Evolutionary conservation across 169 alveolate species (phyloP), one percentile per base, ranked within the genome.

Genomic region (Eimeria falciformis): DNA sequence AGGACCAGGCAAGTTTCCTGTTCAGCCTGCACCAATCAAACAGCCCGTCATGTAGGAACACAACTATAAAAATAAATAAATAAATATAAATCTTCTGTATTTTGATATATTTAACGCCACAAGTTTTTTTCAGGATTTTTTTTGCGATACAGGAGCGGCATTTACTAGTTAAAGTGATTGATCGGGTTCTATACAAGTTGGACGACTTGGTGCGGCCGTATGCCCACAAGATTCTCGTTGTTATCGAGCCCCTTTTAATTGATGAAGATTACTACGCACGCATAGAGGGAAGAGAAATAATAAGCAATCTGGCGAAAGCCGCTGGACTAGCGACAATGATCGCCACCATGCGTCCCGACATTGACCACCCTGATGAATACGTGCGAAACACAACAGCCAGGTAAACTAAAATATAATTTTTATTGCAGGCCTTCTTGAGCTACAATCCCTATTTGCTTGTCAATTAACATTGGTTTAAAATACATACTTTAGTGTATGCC

Each of bases 251-350:
- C 1, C 96, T 99, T 96, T 96, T 99, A 29, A 98, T 98, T 62
- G 99, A 99, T 94, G 99, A 99, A 95, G 99, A 99, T 92, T 98
- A 98, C 94, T 99, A 98, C 93, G 99, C 99, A 0, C 97, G 99
- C 91, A 99, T 98, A 33, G 99, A 99, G 95, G 99, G 99, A 11
- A 94, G 99, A 91, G 99, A 98, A 92, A 98, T 98, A 55, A 98
- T 98, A 79, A 97, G 99, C 69, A 98, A 98, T 94, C 95, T 86
- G 11, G 93, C 96, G 9, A 97, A 97, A 91, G 99, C 99, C 65
- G 99, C 99, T 0, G 99, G 99, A 11, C 95, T 98, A 65, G 99
- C 99, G 0, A 98, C 99, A 11, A 99, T 99, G 99, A 99, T 99
- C 78, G 99, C 99, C n/a, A 98, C 99, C 43, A 98, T 99, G 99